Base-by-base conservation (phyloP, 805 yeast genomes). In the Nakazawaea molendinolei region DNA sequence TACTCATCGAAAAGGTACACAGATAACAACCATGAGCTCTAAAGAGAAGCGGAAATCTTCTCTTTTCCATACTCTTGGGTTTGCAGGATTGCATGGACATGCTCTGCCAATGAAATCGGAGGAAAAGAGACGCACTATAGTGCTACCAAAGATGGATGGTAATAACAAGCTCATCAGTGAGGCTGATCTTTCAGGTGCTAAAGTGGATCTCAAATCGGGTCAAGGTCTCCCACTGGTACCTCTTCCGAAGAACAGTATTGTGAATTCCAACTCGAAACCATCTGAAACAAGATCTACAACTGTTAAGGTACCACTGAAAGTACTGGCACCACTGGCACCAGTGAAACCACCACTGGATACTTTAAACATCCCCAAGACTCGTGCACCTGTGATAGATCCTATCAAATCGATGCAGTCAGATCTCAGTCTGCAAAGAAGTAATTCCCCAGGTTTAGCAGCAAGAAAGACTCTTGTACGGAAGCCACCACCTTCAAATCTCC, bases 11-110 rank as follows among this genome's bases (percentile, higher is more conserved):
- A 8, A 22, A 22, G 10, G 10, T 10, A 22, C 23, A 8, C 23
- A 8, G 9, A 22, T 10, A 22, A 17, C 7, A 27, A 8, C 19
- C 12, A 28, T 36, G 45, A 14, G 34, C 4, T 34, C 44, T 4
- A 34, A 23, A 13, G 33, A 38, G 29, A 43, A 43, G 15, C 33
- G 36, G 28, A 33, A 39, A 17, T 31, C 38, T 12, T 36, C 44
- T 5, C 22, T 40, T n/a, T n/a, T n/a, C n/a, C n/a, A n/a, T n/a
- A n/a, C n/a, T n/a, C n/a, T n/a, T n/a, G n/a, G n/a, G n/a, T n/a
- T n/a, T n/a, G n/a, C n/a, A n/a, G n/a, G n/a, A n/a, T n/a, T n/a
- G n/a, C n/a, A n/a, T n/a, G n/a, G n/a, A n/a, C n/a, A n/a, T n/a
- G n/a, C 7, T 21, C 28, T 5, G 8, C n/a, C 20, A 12, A 27